Evolutionary conservation across 2,329 filamentous ascomycete genomes (phyloP).

Genomic region (Malbranchea zuffiana): DNA sequence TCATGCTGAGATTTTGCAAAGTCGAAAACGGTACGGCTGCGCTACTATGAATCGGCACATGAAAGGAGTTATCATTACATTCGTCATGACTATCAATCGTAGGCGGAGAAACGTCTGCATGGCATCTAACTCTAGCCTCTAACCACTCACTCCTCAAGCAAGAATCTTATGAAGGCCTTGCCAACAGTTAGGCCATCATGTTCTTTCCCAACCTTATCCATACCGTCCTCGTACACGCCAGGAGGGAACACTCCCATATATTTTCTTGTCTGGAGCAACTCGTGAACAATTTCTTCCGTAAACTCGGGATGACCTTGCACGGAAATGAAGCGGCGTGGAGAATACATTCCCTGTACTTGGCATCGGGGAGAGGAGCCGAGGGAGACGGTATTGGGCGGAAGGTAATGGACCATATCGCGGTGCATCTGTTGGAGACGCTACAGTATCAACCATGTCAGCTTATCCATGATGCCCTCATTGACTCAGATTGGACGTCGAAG

Average conservation of each 20-base stretch:
- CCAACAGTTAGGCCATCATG: slow-evolving; percentile 75
- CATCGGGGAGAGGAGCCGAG: slow-evolving; percentile 58
- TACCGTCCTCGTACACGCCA: slow-evolving; percentile 56
- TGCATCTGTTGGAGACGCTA: slow-evolving; percentile 69
- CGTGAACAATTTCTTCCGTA: slow-evolving; percentile 56
- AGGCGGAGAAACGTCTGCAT: too few species aligned
- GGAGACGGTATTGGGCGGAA: slow-evolving; percentile 50
- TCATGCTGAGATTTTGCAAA: too few species aligned
- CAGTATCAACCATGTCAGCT: not conserved
- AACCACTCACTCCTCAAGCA: slow-evolving; percentile 43
- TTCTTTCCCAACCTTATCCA: slow-evolving; percentile 51
- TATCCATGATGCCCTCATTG: not conserved
- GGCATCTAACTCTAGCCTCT: not conserved
- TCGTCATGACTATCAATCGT: too few species aligned
- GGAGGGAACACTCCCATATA: slow-evolving; percentile 58
- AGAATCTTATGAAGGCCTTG: slow-evolving; percentile 63
- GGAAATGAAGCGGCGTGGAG: slow-evolving; percentile 54
- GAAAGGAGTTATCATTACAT: too few species aligned
- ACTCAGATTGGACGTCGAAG: not conserved
- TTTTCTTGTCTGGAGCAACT: slow-evolving; percentile 56
- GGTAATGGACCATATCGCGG: slow-evolving; percentile 58
- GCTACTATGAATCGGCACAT: too few species aligned
- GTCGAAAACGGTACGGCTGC: too few species aligned
- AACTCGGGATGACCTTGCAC: slow-evolving; percentile 87
- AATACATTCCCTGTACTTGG: slow-evolving; percentile 69